Conservation (phyloP, 1,284 basidiomycete species). For the Apiotrichum mycotoxinovorans region DNA sequence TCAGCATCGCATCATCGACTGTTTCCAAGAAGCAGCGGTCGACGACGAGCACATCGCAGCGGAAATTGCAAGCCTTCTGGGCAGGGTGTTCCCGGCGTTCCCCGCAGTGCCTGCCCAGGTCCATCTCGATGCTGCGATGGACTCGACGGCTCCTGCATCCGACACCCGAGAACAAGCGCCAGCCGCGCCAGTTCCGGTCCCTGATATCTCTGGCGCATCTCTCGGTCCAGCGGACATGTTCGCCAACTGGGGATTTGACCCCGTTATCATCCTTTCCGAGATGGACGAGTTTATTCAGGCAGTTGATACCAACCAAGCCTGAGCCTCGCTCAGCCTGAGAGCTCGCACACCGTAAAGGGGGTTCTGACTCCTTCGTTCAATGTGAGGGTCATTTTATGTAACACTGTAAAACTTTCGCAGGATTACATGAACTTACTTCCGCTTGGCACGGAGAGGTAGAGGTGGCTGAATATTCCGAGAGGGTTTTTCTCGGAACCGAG, state of each 20-base stretch:
- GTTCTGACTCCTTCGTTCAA: too few species aligned
- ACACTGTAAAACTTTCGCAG: too few species aligned
- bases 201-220: not conserved
- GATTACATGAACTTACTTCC: too few species aligned
- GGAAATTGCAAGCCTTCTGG: constrained; percentile 2
- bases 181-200: not conserved
- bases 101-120: not conserved
- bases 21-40: constrained; percentile 1
- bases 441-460: too few species aligned
- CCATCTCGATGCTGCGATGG: not conserved
- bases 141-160: not conserved
- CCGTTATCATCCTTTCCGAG: constrained; percentile 6
- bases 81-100: not conserved
- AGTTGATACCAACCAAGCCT: not conserved
- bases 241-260: constrained; percentile 14
- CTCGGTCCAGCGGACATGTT: constrained; percentile 7
- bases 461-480: too few species aligned
- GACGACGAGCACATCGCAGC: constrained; percentile 3
- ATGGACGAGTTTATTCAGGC: constrained; percentile 10
- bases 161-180: not conserved
- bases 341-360: too few species aligned
- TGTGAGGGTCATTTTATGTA: too few species aligned
- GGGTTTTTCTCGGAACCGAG: too few species aligned
- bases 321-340: too few species aligned
- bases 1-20: not conserved